Evolutionary conservation across 108 stramenopile genomes (phyloP).

Genomic region (Pelagomonas calceolata): DNA sequence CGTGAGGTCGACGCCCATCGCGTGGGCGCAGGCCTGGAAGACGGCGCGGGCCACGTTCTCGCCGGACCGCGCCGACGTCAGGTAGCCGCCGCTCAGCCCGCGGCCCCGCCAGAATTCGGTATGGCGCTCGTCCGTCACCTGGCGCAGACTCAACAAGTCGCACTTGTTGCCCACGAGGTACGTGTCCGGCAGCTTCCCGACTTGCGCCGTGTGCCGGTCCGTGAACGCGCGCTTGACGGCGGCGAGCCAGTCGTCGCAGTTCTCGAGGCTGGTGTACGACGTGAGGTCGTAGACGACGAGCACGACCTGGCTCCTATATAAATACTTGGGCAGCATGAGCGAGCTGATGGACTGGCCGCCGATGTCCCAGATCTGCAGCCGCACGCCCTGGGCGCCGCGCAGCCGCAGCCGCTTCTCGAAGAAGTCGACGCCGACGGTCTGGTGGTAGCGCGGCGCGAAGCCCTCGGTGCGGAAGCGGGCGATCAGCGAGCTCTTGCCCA

Average conservation of each 20-base stretch:
- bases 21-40: slow-evolving; percentile 4
- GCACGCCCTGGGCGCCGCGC: background rate
- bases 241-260: slow-evolving; percentile 28
- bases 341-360: slow-evolving; percentile 29
- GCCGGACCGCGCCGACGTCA: slow-evolving; percentile 26
- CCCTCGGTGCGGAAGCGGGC: slow-evolving; percentile 22
- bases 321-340: slow-evolving; percentile 27
- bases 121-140: slow-evolving; percentile 17
- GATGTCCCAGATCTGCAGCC: slow-evolving; percentile 28
- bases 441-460: slow-evolving; percentile 22
- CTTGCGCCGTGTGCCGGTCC: background rate
- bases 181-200: background rate
- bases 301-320: slow-evolving; percentile 11
- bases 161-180: background rate
- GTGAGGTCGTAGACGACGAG: slow-evolving; percentile 39
- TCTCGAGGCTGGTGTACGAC: slow-evolving; percentile 15
- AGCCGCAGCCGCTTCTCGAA: slow-evolving; percentile 18
- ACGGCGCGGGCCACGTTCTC: slow-evolving; percentile 22
- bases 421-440: slow-evolving; percentile 37
- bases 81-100: slow-evolving; percentile 18
- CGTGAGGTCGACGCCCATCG: slow-evolving; percentile 5
- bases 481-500: slow-evolving; percentile 33
- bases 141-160: slow-evolving; percentile 11
- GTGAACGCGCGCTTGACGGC: background rate
- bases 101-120: slow-evolving; percentile 9